Evolutionary conservation across 495 filamentous ascomycete genomes (phyloP).

Genomic region (Glonium stellatum): DNA sequence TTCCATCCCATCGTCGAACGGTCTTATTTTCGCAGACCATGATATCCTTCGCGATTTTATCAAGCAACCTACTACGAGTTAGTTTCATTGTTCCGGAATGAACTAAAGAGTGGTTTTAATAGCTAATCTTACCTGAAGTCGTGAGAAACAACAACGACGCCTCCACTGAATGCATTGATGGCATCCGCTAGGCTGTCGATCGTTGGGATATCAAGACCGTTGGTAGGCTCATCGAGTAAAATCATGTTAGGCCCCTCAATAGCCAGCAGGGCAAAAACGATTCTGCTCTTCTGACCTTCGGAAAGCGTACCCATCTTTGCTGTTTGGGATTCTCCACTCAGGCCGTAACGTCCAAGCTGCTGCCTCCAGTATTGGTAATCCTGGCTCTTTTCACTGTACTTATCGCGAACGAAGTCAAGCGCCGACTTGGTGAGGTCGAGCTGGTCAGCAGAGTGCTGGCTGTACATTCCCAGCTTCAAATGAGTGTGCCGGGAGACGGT

Average conservation of each 20-base stretch:
- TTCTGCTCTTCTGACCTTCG: slow-evolving; percentile 94
- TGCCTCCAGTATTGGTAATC: slow-evolving; percentile 99
- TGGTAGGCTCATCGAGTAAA: slow-evolving; percentile 95
- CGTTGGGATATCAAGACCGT: slow-evolving; percentile 98
- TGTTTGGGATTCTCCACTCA: slow-evolving; percentile 87
- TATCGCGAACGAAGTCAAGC: slow-evolving; percentile 95
- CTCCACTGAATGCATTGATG: slow-evolving; percentile 91
- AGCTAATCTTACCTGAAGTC: slow-evolving; percentile 73
- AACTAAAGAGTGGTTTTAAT: not conserved
- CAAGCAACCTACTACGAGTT: slow-evolving; percentile 61
- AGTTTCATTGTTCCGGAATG: slow-evolving; percentile 16
- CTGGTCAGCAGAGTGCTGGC: slow-evolving; percentile 96
- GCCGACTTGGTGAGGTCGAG: slow-evolving; percentile 97
- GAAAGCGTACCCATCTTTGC: slow-evolving; percentile 96
- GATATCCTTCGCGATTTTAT: slow-evolving; percentile 99
- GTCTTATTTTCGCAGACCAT: slow-evolving; percentile 97
- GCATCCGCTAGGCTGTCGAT: slow-evolving; percentile 97
- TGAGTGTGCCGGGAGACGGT: slow-evolving; percentile 87
- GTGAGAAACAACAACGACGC: slow-evolving; percentile 96
- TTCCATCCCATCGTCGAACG: slow-evolving; percentile 79
- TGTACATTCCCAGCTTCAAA: slow-evolving; percentile 96
- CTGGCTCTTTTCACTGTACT: slow-evolving; percentile 79
- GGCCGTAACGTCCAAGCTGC: slow-evolving; percentile 88
- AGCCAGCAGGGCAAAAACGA: slow-evolving; percentile 93
- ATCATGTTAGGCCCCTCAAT: slow-evolving; percentile 98